Evolutionary conservation across 257 asterid species (phyloP).

Genomic region (Solanum chiquidenum): DNA sequence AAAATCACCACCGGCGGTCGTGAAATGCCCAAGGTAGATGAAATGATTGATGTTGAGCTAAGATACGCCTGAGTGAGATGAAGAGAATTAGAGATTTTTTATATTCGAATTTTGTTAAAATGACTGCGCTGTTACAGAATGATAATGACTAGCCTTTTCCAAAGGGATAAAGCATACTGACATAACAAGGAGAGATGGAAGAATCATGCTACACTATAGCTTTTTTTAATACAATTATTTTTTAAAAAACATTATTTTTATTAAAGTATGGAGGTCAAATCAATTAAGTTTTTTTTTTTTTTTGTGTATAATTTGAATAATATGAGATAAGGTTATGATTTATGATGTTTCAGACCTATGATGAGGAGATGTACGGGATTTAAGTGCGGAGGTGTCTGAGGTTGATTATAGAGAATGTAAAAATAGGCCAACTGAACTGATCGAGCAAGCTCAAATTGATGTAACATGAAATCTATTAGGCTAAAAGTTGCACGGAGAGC

Average conservation of each 20-base stretch:
- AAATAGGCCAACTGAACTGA: no score
- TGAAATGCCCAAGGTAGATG: constrained; percentile 39
- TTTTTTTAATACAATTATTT: background rate
- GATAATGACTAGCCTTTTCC: background rate
- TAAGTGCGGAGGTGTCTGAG: no score
- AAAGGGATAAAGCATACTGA: background rate
- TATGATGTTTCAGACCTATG: background rate
- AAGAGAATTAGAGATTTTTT: background rate
- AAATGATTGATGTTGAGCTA: constrained; percentile 31
- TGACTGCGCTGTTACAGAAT: constrained; percentile 13
- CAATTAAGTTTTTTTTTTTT: background rate
- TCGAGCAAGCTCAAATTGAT: no score
- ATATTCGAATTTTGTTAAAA: background rate
- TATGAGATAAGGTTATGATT: background rate
- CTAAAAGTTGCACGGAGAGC: no score
- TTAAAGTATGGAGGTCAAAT: background rate
- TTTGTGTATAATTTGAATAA: background rate
- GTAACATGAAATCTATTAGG: no score
- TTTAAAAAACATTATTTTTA: background rate
- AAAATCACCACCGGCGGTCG: constrained; percentile 19
- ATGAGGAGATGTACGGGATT: no score
- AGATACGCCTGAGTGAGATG: constrained; percentile 23
- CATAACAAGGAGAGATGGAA: background rate
- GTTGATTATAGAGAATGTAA: no score
- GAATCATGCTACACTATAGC: background rate